Conservation (phyloP, 75 land plant species). For the Ceratopteris richardii region DNA sequence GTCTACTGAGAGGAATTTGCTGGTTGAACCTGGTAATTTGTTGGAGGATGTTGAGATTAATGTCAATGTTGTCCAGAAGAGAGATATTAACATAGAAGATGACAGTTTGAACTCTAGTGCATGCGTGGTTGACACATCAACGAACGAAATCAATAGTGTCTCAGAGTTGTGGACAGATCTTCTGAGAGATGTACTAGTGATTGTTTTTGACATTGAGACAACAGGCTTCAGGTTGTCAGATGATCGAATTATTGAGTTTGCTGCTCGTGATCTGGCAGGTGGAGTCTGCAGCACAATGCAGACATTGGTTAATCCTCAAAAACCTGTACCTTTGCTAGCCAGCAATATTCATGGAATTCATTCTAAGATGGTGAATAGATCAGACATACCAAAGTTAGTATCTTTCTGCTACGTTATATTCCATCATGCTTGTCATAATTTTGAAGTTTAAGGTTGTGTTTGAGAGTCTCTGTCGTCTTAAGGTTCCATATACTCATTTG, state of each 20-base stretch:
- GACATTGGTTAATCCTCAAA: slow-evolving; percentile 69
- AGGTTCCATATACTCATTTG: too few species aligned
- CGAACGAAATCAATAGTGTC: not conserved
- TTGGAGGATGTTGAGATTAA: not conserved
- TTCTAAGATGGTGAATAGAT: slow-evolving; percentile 63
- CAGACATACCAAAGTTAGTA: slow-evolving; percentile 69
- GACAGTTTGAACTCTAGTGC: not conserved
- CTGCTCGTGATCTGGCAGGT: slow-evolving; percentile 65
- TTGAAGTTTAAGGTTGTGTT: too few species aligned
- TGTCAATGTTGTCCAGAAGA: not conserved
- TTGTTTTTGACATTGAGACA: slow-evolving; percentile 85
- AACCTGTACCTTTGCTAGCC: slow-evolving; percentile 28
- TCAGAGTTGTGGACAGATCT: not conserved
- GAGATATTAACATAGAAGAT: not conserved
- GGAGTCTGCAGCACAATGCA: slow-evolving; percentile 73
- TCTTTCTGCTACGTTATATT: not conserved
- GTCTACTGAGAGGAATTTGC: not conserved
- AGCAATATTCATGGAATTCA: slow-evolving; percentile 53
- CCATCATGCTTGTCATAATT: too few species aligned
- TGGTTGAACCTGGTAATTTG: not conserved
- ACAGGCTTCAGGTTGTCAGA: slow-evolving; percentile 51
- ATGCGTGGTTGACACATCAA: not conserved
- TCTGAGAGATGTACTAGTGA: slow-evolving; percentile 1
- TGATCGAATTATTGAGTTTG: slow-evolving; percentile 77
- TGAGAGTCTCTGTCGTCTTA: too few species aligned